A percentile compares a stretch with the other conserved stretches of the same genome.
Conservation (phyloP, 73 alveolate genomes). For the Tetrahymena borealis region DNA sequence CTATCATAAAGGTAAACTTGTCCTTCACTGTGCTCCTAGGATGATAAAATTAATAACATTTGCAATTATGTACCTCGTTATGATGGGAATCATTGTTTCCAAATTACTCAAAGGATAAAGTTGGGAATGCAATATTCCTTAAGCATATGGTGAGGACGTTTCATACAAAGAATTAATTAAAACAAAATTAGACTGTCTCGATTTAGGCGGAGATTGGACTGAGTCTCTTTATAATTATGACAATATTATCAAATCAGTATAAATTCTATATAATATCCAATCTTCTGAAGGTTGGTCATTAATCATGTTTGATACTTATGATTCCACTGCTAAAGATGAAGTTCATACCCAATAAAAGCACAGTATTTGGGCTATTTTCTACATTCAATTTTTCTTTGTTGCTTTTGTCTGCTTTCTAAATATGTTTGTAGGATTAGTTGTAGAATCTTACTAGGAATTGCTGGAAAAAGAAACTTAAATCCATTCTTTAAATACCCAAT, state of each 20-base stretch:
- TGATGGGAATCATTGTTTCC: not conserved
- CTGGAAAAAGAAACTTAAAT: not conserved
- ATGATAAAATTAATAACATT: not conserved
- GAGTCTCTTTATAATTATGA: not conserved
- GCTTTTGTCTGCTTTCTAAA: conserved; percentile 19
- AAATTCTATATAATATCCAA: not conserved
- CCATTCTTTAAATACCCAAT: not conserved
- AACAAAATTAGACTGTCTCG: conserved; percentile 25
- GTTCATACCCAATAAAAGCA: not conserved
- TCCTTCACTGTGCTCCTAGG: not conserved
- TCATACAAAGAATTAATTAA: not conserved
- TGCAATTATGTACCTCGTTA: not conserved
- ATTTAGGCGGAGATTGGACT: conserved; percentile 37
- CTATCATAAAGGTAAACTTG: not conserved
- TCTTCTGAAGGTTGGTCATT: not conserved
- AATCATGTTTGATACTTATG: not conserved
- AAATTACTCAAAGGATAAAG: not conserved
- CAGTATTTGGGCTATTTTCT: conserved; percentile 11
- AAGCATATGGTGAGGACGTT: not conserved
- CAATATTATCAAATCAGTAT: not conserved
- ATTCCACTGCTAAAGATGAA: not conserved
- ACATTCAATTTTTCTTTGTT: conserved; percentile 14
- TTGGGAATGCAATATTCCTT: not conserved
- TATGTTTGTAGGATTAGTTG: conserved; percentile 40
- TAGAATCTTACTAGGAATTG: not conserved